phyloP scores from a whole-genome alignment of 2,329 filamentous ascomycete genomes.

The Epichloe glyceriae region DNA sequence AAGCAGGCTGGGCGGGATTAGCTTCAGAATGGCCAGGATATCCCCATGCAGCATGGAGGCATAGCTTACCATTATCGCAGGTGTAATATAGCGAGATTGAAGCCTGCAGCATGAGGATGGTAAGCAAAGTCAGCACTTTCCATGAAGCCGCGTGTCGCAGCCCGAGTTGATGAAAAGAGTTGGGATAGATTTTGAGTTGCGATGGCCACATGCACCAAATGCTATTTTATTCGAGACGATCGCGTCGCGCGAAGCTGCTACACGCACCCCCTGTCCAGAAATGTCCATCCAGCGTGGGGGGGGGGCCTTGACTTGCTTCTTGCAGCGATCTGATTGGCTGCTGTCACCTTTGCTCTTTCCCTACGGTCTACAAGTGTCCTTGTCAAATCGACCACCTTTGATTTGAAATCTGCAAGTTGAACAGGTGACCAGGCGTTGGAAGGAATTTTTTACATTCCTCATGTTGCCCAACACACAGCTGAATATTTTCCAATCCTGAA shows the following conservation, averaged over 20 bases:
- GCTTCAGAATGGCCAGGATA: neutral
- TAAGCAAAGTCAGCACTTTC: neutral
- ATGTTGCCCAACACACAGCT: too few relatives aligned
- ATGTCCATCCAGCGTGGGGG: too few relatives aligned
- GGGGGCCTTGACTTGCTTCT: too few relatives aligned
- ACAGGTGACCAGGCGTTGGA: too few relatives aligned
- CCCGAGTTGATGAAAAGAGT: neutral
- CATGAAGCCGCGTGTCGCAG: neutral
- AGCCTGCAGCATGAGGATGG: neutral
- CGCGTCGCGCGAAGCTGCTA: neutral
- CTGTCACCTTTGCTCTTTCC: too few relatives aligned
- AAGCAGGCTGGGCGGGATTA: conserved; percentile 42
- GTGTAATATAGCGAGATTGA: neutral
- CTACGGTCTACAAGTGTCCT: too few relatives aligned
- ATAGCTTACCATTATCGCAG: neutral
- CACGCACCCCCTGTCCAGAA: neutral
- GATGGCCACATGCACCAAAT: neutral
- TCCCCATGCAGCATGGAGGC: neutral
- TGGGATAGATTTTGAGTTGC: neutral
- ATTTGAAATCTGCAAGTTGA: too few relatives aligned
- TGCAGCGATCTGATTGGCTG: too few relatives aligned
- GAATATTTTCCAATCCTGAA: too few relatives aligned
- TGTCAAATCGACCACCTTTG: too few relatives aligned
- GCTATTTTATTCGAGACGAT: neutral
- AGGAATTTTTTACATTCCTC: too few relatives aligned